Evolutionary conservation across 306 rosid genomes (phyloP).

Genomic region (Abrus pulchellus): DNA sequence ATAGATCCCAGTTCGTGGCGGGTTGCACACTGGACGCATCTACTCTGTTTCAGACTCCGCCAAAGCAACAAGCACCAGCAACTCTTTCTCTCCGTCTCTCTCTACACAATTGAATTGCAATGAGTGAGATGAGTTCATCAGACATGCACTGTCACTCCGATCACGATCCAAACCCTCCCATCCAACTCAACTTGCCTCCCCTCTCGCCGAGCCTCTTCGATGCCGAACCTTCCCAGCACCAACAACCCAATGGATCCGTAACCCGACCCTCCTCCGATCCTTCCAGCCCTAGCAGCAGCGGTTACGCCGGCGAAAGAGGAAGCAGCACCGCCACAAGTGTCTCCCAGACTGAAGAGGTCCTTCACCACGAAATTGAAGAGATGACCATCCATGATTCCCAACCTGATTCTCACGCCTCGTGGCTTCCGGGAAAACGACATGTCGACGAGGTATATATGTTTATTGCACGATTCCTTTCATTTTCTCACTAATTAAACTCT

Average conservation of each 20-base stretch:
- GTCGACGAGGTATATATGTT: constrained; percentile 72
- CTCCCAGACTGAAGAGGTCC: constrained; percentile 59
- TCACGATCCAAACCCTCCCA: constrained; percentile 35
- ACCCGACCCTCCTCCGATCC: constrained; percentile 49
- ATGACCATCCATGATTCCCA: constrained; percentile 51
- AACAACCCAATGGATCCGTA: constrained; percentile 56
- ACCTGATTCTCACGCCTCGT: constrained; percentile 52
- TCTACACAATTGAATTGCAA: constrained; percentile 11
- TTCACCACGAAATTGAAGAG: constrained; percentile 62
- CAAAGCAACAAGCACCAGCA: constrained; percentile 12
- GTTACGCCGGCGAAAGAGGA: constrained; percentile 82
- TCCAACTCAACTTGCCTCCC: constrained; percentile 59
- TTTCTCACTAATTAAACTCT: background rate
- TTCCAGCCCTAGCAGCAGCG: constrained; percentile 82
- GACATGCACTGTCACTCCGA: constrained; percentile 58
- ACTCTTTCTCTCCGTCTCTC: background rate
- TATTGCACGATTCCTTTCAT: constrained; percentile 5
- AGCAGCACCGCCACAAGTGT: constrained; percentile 67
- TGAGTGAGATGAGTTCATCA: constrained; percentile 30
- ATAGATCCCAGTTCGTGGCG: background rate
- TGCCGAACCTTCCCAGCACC: constrained; percentile 42
- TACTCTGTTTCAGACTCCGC: background rate
- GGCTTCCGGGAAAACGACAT: constrained; percentile 72
- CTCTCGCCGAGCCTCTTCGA: constrained; percentile 59
- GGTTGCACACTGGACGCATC: background rate